phyloP scores from a whole-genome alignment of 1,284 basidiomycete species.

The Acaromyces ingoldii region DNA sequence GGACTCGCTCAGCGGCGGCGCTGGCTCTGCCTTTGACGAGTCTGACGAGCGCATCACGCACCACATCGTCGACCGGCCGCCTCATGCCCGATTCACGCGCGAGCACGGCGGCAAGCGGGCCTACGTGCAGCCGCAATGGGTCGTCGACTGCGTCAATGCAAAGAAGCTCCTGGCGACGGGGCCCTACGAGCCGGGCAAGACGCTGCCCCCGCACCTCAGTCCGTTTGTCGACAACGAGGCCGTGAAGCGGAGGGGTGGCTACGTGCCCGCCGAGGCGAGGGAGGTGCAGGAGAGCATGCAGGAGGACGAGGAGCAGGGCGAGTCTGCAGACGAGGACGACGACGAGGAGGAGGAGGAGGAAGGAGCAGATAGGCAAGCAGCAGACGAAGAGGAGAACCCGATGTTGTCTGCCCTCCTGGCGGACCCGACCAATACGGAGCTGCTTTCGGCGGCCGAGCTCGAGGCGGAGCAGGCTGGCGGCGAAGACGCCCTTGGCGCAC shows the following conservation, averaged over 20 bases:
- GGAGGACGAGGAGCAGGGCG: conserved; percentile 59
- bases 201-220: conserved; percentile 88
- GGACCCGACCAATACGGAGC: conserved; percentile 62
- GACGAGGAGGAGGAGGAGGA: conserved; percentile 31
- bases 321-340: conserved; percentile 57
- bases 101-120: conserved; percentile 60
- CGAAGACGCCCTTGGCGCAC: conserved; percentile 73
- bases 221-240: conserved; percentile 81
- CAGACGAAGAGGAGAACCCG: conserved; percentile 47
- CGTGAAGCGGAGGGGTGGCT: conserved; percentile 52
- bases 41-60: conserved; percentile 73
- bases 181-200: conserved; percentile 77
- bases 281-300: conserved; percentile 54
- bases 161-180: conserved; percentile 79
- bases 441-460: conserved; percentile 81
- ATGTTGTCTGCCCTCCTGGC: conserved; percentile 44
- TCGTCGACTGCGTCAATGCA: conserved; percentile 90
- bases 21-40: conserved; percentile 71
- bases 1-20: conserved; percentile 72
- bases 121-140: conserved; percentile 96
- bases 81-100: conserved; percentile 36
- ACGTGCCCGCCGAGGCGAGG: conserved; percentile 53
- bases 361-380: conserved; percentile 52
- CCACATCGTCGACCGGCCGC: conserved; percentile 87
- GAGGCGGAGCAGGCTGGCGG: conserved; percentile 86